Percentiles rank a stretch among this genome's conserved stretches.
Evolutionary conservation across 805 yeast species (phyloP).

Genomic region (Starmerella floris): DNA sequence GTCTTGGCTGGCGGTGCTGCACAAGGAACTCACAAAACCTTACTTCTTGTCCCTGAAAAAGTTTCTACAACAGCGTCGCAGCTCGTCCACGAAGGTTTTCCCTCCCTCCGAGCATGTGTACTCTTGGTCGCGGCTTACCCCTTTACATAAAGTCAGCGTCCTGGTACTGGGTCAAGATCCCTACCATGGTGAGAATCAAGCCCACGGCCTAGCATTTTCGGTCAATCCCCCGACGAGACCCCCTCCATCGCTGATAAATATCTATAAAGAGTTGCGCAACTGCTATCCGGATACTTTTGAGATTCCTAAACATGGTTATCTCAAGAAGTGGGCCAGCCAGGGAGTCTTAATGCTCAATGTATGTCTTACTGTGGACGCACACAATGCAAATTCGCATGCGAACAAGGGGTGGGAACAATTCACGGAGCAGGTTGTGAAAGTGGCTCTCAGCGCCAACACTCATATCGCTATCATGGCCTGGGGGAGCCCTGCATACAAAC

Average conservation of each 20-base stretch:
- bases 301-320: constrained; percentile 52
- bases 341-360: constrained; percentile 86
- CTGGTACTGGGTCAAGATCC: constrained; percentile 93
- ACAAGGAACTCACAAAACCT: constrained; percentile 65
- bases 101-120: constrained; percentile 71
- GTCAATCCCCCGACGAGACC: constrained; percentile 73
- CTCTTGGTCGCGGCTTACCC: constrained; percentile 84
- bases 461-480: constrained; percentile 61
- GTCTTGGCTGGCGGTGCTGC: constrained; percentile 63
- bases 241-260: constrained; percentile 79
- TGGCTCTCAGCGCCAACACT: constrained; percentile 29
- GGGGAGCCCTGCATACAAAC: constrained; percentile 63
- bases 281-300: constrained; percentile 54
- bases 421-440: constrained; percentile 58
- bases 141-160: constrained; percentile 58
- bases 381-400: constrained; percentile 85
- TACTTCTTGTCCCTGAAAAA: constrained; percentile 63
- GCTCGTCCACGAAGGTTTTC: constrained; percentile 42
- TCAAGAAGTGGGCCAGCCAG: constrained; percentile 71
- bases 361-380: constrained; percentile 81
- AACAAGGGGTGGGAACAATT: constrained; percentile 85
- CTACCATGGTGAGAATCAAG: constrained; percentile 82
- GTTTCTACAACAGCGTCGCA: constrained; percentile 41
- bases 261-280: constrained; percentile 58
- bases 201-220: constrained; percentile 92